Evolutionary conservation across 2,329 filamentous ascomycete species (phyloP).

Genomic region (Tolypocladium tropicale): DNA sequence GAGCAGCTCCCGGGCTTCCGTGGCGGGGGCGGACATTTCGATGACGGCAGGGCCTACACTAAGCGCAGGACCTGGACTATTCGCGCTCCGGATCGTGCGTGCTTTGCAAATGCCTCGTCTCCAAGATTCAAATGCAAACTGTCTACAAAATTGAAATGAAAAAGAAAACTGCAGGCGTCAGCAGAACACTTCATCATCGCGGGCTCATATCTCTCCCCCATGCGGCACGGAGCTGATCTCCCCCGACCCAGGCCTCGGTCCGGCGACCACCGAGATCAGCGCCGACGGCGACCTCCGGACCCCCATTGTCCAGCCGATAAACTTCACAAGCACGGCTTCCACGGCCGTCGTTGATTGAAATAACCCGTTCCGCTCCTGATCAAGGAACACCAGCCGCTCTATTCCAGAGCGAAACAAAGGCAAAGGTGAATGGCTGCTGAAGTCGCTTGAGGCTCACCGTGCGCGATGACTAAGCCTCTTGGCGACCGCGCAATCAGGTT

Average conservation of each 20-base stretch:
- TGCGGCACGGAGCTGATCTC: not conserved
- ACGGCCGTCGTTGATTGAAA: not conserved
- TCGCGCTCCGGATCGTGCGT: not conserved
- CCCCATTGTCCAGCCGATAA: not conserved
- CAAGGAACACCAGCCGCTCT: too few species aligned
- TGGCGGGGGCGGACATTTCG: not conserved
- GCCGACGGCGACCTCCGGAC: not conserved
- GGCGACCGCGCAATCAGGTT: not conserved
- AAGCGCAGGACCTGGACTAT: not conserved
- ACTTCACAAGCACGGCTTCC: not conserved
- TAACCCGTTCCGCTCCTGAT: not conserved
- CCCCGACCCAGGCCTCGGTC: not conserved
- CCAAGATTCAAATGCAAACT: not conserved
- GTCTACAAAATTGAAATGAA: not conserved
- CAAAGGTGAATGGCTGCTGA: too few species aligned
- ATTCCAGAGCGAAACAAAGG: too few species aligned
- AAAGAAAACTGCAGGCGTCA: not conserved
- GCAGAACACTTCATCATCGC: too few species aligned
- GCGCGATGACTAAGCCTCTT: not conserved
- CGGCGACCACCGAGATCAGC: constrained; percentile 1
- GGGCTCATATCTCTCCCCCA: not conserved
- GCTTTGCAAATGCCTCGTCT: too few species aligned
- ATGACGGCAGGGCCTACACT: too few species aligned
- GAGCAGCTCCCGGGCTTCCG: constrained; percentile 15
- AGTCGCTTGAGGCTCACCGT: too few species aligned